phyloP scores from a whole-genome alignment of 768 basidiomycete genomes.

The Auriscalpium vulgare region DNA sequence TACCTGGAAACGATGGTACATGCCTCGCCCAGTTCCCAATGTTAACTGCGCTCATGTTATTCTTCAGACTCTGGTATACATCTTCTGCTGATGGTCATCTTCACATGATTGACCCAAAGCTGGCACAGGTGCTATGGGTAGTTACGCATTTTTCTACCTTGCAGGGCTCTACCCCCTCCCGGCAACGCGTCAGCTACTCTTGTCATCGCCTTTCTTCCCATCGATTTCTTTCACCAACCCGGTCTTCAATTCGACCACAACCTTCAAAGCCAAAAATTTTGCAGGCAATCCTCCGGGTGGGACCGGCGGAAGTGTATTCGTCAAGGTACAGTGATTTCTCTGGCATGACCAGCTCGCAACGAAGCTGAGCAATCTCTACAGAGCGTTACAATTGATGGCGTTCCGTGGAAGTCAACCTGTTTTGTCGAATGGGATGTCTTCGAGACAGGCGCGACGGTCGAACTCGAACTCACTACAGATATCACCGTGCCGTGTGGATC shows the following conservation, averaged over 20 bases:
- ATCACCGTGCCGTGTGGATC: conserved; percentile 45
- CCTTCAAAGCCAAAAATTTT: conserved; percentile 42
- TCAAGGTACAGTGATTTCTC: conserved; percentile 33
- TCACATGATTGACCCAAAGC: not conserved
- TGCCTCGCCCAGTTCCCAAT: not conserved
- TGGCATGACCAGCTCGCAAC: not conserved
- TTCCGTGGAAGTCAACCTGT: conserved; percentile 53
- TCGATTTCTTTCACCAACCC: conserved; percentile 57
- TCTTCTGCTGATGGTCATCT: not conserved
- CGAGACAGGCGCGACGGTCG: conserved; percentile 40
- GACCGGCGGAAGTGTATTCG: conserved; percentile 27
- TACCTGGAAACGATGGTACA: conserved; percentile 61
- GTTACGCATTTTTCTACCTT: conserved; percentile 51
- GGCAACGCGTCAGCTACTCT: conserved; percentile 48
- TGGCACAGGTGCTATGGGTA: conserved; percentile 50
- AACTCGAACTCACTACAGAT: conserved; percentile 47
- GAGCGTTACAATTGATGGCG: conserved; percentile 51
- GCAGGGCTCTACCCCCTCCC: conserved; percentile 57
- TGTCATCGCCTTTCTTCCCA: conserved; percentile 57
- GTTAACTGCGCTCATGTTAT: not conserved
- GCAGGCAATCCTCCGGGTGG: conserved; percentile 29
- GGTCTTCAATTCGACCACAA: conserved; percentile 46
- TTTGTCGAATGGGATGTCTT: conserved; percentile 65
- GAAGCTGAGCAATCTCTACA: conserved; percentile 15
- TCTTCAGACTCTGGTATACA: not conserved